These are phyloP conservation scores for Centaurea solstitialis DNA, from an alignment of 129 eudicot species.

Conservation along the genomic window DNA sequence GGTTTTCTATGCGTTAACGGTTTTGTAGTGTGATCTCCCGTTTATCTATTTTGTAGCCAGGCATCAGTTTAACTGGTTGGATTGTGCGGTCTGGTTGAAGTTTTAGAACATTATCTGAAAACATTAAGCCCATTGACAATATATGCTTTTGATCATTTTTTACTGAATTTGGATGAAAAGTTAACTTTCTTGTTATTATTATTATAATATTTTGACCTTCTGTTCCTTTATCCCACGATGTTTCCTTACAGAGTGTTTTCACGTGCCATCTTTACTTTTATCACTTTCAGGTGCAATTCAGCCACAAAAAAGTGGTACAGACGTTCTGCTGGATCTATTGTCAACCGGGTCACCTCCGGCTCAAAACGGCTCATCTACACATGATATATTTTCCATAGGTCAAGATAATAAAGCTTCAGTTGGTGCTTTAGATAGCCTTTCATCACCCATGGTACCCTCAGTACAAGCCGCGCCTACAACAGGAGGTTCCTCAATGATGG, in stretches of 20 bases:
- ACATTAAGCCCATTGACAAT: background rate
- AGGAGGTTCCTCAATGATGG: constrained; percentile 60
- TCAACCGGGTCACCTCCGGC: constrained; percentile 74
- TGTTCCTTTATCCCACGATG: background rate
- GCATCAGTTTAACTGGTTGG: background rate
- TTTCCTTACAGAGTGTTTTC: background rate
- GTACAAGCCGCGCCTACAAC: constrained; percentile 46
- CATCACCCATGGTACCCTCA: constrained; percentile 47
- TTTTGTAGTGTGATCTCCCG: background rate
- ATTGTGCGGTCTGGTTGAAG: background rate
- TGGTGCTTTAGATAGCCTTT: constrained; percentile 36
- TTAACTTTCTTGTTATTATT: background rate
- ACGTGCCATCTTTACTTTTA: constrained; percentile 10
- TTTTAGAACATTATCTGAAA: background rate
- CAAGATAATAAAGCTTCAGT: constrained; percentile 49
- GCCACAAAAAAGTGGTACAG: constrained; percentile 70
- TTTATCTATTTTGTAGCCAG: background rate
- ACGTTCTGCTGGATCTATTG: constrained; percentile 80
- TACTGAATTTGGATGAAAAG: background rate
- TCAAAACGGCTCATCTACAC: constrained; percentile 49
- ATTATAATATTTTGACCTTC: background rate
- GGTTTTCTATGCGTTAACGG: background rate
- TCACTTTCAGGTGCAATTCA: constrained; percentile 59
- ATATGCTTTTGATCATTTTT: background rate
- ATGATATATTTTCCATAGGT: constrained; percentile 55